These are phyloP conservation scores for Backusella liffmaniae DNA, from an alignment of 192 early-diverging fungal species.

Conservation along the genomic window DNA sequence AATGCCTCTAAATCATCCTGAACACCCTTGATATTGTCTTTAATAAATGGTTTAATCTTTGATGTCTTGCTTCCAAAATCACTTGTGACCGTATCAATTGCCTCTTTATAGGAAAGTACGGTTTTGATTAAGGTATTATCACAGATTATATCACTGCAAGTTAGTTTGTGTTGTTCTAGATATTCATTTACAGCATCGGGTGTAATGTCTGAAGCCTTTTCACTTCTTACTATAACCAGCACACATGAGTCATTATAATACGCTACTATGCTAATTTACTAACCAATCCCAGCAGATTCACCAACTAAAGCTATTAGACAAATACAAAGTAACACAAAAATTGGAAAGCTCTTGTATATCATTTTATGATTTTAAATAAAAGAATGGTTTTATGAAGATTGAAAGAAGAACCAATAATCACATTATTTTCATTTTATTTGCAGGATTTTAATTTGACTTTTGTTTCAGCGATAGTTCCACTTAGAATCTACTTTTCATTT, in stretches of 20 bases:
- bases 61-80: neutral
- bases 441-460: slow-evolving; percentile 4
- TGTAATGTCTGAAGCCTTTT: neutral
- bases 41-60: neutral
- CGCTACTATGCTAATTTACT: neutral
- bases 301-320: neutral
- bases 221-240: neutral
- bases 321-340: slow-evolving; percentile 4
- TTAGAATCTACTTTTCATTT: neutral
- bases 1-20: neutral
- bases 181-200: neutral
- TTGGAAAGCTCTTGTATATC: neutral
- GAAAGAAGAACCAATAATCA: neutral
- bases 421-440: neutral
- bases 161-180: neutral
- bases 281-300: neutral
- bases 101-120: slow-evolving; percentile 3
- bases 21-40: neutral
- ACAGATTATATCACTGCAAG: neutral
- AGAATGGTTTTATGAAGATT: neutral
- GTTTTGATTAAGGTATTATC: neutral
- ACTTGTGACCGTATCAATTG: neutral
- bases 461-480: slow-evolving; percentile 3
- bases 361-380: neutral
- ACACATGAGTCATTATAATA: neutral